Evolutionary conservation across 306 rosid genomes (phyloP).

Genomic region (Senna tora): DNA sequence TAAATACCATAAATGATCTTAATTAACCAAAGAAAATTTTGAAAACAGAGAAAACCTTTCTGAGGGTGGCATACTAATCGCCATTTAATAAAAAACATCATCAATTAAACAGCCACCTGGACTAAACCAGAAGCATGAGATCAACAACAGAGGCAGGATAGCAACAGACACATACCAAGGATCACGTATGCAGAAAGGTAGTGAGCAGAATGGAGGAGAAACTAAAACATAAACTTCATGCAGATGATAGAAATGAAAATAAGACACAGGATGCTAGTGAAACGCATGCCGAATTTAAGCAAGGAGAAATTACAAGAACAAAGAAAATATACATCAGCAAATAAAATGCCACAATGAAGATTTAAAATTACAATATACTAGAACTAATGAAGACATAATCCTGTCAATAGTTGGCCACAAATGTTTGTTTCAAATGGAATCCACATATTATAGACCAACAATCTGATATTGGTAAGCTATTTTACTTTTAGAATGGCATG

Average conservation of each 20-base stretch:
- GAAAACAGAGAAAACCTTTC: background rate
- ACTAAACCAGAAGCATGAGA: conserved; percentile 3
- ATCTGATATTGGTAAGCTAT: background rate
- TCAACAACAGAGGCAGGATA: background rate
- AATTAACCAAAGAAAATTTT: conserved; percentile 6
- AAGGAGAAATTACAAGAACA: background rate
- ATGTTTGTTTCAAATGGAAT: conserved; percentile 12
- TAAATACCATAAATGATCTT: conserved; percentile 13
- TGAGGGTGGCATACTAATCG: background rate
- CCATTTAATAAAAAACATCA: background rate
- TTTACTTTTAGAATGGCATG: background rate
- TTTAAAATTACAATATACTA: background rate
- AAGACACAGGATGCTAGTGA: background rate
- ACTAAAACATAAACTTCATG: background rate
- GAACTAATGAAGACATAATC: background rate
- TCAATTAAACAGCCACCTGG: conserved; percentile 27
- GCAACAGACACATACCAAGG: background rate
- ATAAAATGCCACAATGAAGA: background rate
- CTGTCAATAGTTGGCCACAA: background rate
- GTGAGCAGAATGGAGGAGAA: background rate
- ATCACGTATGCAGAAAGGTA: background rate
- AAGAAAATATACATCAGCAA: background rate
- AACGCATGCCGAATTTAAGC: background rate
- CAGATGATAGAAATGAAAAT: background rate
- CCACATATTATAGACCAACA: conserved; percentile 4